Percentiles rank a stretch among this genome's conserved stretches.
Evolutionary conservation across 2,329 filamentous ascomycete genomes (phyloP).

Genomic region (Celoporthe dispersa): DNA sequence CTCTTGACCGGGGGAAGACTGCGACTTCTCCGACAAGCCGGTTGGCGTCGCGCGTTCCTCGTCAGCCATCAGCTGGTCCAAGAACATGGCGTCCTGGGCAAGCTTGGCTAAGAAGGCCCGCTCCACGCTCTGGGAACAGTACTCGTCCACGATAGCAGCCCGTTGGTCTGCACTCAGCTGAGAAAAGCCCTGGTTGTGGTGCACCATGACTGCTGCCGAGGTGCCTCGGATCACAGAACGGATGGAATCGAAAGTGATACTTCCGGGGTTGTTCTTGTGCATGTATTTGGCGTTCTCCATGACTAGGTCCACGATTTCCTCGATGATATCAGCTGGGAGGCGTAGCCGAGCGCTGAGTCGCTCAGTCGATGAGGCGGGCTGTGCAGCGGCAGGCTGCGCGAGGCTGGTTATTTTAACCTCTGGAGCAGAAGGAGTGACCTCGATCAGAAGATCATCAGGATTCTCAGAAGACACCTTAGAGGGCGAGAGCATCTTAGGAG

Average conservation of each 20-base stretch:
- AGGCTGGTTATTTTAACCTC: neutral
- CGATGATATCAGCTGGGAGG: neutral
- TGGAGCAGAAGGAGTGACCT: neutral
- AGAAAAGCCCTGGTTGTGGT: neutral
- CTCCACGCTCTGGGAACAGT: neutral
- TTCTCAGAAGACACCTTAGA: neutral
- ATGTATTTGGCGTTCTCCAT: conserved; percentile 6
- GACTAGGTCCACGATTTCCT: neutral
- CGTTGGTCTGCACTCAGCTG: neutral
- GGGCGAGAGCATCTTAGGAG: neutral
- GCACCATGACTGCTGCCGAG: conserved; percentile 2
- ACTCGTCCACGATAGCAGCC: neutral
- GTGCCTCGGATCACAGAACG: conserved; percentile 11
- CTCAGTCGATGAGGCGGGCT: neutral
- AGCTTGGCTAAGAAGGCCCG: neutral
- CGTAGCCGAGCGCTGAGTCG: neutral
- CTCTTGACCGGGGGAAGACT: neutral
- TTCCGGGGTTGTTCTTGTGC: neutral
- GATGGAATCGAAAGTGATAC: neutral
- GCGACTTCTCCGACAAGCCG: neutral
- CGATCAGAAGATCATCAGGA: neutral
- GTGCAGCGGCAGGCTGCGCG: neutral
- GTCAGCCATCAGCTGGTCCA: neutral
- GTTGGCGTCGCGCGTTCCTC: neutral
- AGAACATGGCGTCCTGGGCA: neutral